Percentiles rank a stretch among this genome's conserved stretches.
Conservation (phyloP, 2,329 filamentous ascomycete species). For the Trichoderma sp. region DNA sequence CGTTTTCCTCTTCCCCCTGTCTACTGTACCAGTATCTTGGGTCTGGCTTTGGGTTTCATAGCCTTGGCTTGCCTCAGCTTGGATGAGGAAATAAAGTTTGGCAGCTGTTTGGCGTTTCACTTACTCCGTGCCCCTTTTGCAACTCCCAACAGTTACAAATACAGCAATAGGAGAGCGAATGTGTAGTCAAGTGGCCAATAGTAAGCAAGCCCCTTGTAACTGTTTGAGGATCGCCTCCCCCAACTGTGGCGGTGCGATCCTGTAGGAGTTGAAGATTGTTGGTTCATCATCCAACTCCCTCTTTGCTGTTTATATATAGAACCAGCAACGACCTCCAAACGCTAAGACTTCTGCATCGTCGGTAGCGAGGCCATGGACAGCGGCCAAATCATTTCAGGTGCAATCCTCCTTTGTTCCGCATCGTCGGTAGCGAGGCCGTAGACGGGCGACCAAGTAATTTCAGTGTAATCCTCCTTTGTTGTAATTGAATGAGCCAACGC, state of each 20-base stretch:
- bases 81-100: not conserved
- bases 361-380: not conserved
- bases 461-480: not conserved
- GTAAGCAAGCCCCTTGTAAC: not conserved
- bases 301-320: not conserved
- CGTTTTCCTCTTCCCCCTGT: not conserved
- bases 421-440: not conserved
- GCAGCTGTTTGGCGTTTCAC: constrained; percentile 11
- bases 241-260: not conserved
- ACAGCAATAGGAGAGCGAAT: not conserved
- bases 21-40: constrained; percentile 1
- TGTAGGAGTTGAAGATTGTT: not conserved
- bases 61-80: not conserved
- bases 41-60: constrained; percentile 9
- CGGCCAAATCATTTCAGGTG: not conserved
- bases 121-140: constrained; percentile 5
- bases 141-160: not conserved
- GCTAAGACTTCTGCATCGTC: not conserved
- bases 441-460: not conserved
- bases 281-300: not conserved
- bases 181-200: not conserved
- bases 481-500: not conserved
- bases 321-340: not conserved
- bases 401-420: not conserved
- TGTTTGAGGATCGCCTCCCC: not conserved